Evolutionary conservation across 345 rosid genomes (phyloP).

Genomic region (Carallia brachiata): DNA sequence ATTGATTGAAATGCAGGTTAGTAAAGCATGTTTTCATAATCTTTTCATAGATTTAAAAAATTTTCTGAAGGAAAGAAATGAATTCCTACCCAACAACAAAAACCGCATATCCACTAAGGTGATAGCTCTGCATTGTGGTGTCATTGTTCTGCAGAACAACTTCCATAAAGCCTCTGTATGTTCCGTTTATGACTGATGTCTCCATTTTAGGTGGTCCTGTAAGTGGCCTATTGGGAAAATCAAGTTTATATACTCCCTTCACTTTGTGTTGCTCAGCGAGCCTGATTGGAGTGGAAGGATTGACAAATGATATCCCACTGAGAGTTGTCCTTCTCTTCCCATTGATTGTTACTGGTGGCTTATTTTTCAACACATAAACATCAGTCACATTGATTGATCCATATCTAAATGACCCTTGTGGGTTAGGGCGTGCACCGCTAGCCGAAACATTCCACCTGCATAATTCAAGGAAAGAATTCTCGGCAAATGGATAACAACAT

Average conservation of each 20-base stretch:
- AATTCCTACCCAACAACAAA: constrained; percentile 79
- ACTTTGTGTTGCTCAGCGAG: constrained; percentile 82
- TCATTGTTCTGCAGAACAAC: constrained; percentile 91
- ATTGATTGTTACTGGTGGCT: constrained; percentile 60
- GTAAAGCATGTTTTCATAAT: constrained; percentile 3
- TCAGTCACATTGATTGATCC: constrained; percentile 97
- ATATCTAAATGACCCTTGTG: constrained; percentile 92
- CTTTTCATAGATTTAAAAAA: neutral
- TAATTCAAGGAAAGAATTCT: constrained; percentile 22
- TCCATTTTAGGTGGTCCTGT: constrained; percentile 66
- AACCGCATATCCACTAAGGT: constrained; percentile 91
- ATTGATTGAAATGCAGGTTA: constrained; percentile 7
- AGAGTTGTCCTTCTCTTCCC: constrained; percentile 73
- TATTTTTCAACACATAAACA: constrained; percentile 68
- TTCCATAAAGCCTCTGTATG: constrained; percentile 94
- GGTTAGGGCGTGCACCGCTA: constrained; percentile 98
- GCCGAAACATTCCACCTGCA: constrained; percentile 96
- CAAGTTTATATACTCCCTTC: constrained; percentile 85
- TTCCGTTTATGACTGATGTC: constrained; percentile 88
- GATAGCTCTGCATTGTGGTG: constrained; percentile 89
- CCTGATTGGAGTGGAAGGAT: constrained; percentile 93
- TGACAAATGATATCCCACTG: constrained; percentile 74
- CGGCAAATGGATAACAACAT: neutral
- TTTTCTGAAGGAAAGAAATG: constrained; percentile 1
- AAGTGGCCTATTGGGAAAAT: constrained; percentile 78